These are phyloP conservation scores for Melampsora abietis-canadensis DNA, from an alignment of 1,284 basidiomycete species.

Conservation along the genomic window DNA sequence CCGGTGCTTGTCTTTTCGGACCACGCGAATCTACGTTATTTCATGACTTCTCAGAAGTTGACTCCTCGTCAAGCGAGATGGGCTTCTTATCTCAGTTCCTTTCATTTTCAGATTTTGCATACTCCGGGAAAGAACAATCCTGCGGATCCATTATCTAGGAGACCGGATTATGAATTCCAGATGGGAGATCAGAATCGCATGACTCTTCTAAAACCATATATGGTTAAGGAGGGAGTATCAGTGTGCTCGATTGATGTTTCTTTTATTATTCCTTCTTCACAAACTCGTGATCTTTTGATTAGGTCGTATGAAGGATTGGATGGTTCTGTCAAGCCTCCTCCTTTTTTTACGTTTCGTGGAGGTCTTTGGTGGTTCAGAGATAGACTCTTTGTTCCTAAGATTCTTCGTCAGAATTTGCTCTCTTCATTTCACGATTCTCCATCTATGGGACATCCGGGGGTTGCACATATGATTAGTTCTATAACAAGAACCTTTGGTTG, in stretches of 20 bases:
- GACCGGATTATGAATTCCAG: no score
- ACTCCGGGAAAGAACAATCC: no score
- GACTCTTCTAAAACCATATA: no score
- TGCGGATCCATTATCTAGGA: neutral
- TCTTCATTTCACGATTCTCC: neutral
- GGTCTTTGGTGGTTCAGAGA: neutral
- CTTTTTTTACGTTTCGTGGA: neutral
- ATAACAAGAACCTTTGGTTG: neutral
- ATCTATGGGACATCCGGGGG: neutral
- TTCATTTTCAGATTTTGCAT: neutral
- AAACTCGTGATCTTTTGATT: neutral
- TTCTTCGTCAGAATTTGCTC: neutral
- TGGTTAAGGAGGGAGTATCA: no score
- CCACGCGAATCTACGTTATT: conserved; percentile 17
- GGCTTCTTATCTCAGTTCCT: neutral
- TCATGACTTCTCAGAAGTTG: neutral
- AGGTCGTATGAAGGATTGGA: neutral
- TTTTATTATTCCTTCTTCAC: neutral
- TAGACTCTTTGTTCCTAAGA: neutral
- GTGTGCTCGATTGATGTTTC: neutral
- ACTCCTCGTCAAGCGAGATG: conserved; percentile 12
- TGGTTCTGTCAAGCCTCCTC: neutral
- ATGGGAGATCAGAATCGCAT: no score
- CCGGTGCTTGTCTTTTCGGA: conserved; percentile 23
- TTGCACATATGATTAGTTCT: neutral